phyloP scores from a whole-genome alignment of 2,329 filamentous ascomycete genomes.

The Coniochaeta prunicola region DNA sequence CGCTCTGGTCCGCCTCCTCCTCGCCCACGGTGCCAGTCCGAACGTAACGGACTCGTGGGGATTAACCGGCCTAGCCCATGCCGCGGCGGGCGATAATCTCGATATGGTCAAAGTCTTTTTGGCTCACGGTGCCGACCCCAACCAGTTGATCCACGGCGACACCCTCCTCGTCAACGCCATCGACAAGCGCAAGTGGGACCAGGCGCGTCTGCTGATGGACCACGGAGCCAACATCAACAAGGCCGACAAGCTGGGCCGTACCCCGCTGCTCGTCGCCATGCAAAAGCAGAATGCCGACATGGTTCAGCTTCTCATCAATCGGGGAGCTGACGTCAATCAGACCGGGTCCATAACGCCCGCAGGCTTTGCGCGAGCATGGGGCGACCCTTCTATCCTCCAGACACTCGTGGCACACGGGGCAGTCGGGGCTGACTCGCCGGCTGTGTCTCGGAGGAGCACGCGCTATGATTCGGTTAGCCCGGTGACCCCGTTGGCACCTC shows the following conservation, averaged over 20 bases:
- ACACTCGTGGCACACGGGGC: constrained; percentile 21
- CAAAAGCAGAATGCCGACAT: constrained; percentile 5
- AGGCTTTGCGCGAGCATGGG: constrained; percentile 8
- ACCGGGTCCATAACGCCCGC: constrained; percentile 4
- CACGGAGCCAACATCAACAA: constrained; percentile 15
- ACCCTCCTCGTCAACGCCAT: constrained; percentile 19
- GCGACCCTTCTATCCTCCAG: constrained; percentile 19
- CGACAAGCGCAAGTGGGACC: constrained; percentile 19
- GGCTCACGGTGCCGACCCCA: constrained; percentile 15
- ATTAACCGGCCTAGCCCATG: constrained; percentile 17
- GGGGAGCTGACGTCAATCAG: constrained; percentile 9
- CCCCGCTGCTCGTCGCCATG: constrained; percentile 2
- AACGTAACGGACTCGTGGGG: constrained; percentile 20
- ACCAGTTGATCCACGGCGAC: constrained; percentile 17
- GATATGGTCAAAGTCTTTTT: constrained; percentile 14
- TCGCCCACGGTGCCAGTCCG: constrained; percentile 24
- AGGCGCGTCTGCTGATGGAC: constrained; percentile 14
- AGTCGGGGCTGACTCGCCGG: constrained; percentile 3
- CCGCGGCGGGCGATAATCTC: constrained; percentile 19
- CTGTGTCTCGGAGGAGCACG: not conserved
- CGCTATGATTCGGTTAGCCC: not conserved
- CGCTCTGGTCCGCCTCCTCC: constrained; percentile 20
- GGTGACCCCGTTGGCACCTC: not conserved
- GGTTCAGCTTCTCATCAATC: constrained; percentile 21
- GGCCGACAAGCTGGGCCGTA: constrained; percentile 9